Percentiles rank a stretch among this genome's conserved stretches.
These are phyloP conservation scores for Botryotinia globosa DNA, from an alignment of 2,329 filamentous ascomycete species.

Conservation along the genomic window DNA sequence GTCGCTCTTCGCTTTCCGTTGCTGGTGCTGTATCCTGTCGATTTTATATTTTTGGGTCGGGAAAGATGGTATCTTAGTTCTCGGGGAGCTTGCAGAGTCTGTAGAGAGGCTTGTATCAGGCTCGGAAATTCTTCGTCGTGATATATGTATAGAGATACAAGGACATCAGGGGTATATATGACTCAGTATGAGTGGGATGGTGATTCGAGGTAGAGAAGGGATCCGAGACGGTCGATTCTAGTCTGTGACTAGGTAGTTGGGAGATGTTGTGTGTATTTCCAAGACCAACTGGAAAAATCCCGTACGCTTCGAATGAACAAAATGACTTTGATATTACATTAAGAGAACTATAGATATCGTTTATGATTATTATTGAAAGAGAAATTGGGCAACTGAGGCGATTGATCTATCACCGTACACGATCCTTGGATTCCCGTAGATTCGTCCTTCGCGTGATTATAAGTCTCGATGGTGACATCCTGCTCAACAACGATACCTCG, in stretches of 20 bases:
- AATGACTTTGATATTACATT: background rate
- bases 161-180: background rate
- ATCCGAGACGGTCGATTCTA: background rate
- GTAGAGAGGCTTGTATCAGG: background rate
- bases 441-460: background rate
- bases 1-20: fast-evolving
- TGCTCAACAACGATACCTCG: background rate
- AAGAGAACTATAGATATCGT: background rate
- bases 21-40: fast-evolving
- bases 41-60: background rate
- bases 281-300: background rate
- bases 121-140: background rate
- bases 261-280: background rate
- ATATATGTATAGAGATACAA: background rate
- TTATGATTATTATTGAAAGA: background rate
- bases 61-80: background rate
- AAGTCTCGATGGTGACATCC: background rate
- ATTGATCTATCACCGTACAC: background rate
- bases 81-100: too few species aligned
- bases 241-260: background rate
- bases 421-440: background rate
- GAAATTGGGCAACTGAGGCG: background rate
- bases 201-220: background rate
- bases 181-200: too few species aligned
- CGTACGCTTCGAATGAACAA: background rate